Evolutionary conservation across 2,329 filamentous ascomycete genomes (phyloP).

Genomic region (Alternaria longipes): DNA sequence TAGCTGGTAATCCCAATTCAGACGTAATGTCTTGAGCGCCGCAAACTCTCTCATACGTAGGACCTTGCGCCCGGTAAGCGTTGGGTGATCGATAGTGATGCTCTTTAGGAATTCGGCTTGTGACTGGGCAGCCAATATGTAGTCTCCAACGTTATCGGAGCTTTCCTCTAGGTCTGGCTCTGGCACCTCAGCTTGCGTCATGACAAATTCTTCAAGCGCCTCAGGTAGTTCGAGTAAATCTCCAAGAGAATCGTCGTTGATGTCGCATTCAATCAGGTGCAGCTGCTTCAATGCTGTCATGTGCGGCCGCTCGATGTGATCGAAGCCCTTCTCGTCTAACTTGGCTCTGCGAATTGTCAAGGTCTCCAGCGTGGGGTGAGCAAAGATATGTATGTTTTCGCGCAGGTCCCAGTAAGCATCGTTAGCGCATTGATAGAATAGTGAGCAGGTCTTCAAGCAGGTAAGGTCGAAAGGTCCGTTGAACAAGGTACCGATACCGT

Average conservation of each 20-base stretch:
- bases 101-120: constrained; percentile 40
- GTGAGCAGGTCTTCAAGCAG: constrained; percentile 41
- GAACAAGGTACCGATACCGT: constrained; percentile 45
- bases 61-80: constrained; percentile 39
- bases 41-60: constrained; percentile 42
- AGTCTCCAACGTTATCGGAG: constrained; percentile 45
- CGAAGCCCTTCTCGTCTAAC: constrained; percentile 43
- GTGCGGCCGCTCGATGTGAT: constrained; percentile 43
- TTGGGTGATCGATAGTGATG: constrained; percentile 43
- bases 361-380: constrained; percentile 40
- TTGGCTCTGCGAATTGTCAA: constrained; percentile 42
- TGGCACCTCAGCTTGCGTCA: constrained; percentile 44
- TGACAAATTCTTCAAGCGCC: constrained; percentile 44
- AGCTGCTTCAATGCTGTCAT: constrained; percentile 40
- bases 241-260: constrained; percentile 43
- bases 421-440: constrained; percentile 46
- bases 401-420: constrained; percentile 46
- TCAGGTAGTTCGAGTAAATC: constrained; percentile 45
- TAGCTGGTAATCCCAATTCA: constrained; percentile 46
- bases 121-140: constrained; percentile 41
- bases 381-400: constrained; percentile 49
- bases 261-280: constrained; percentile 45
- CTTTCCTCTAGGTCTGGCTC: constrained; percentile 44
- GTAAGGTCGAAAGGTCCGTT: constrained; percentile 47
- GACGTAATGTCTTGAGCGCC: constrained; percentile 34